Conservation (phyloP, 805 yeast species). For the Nakazawaea ernobii region DNA sequence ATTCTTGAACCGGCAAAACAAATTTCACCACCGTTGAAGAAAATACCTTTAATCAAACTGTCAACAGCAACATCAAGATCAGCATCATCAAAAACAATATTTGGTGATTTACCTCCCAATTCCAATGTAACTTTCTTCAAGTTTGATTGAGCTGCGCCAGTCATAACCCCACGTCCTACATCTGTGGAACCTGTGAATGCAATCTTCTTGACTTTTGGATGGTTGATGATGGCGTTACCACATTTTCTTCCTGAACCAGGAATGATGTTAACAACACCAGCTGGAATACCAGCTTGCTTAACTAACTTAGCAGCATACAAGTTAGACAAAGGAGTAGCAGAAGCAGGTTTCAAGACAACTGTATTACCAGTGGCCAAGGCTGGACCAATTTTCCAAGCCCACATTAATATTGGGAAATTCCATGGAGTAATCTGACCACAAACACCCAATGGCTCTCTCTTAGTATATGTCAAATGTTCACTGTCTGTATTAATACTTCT, state of each 20-base stretch:
- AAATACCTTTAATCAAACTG: slow-evolving; percentile 60
- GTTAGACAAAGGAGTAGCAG: slow-evolving; percentile 72
- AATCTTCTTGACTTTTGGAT: slow-evolving; percentile 65
- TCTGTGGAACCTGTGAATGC: slow-evolving; percentile 83
- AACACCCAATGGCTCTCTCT: slow-evolving; percentile 73
- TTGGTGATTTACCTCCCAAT: slow-evolving; percentile 81
- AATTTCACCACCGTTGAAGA: slow-evolving; percentile 77
- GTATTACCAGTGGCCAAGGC: slow-evolving; percentile 76
- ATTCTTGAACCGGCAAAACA: slow-evolving; percentile 82
- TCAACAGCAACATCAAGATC: slow-evolving; percentile 43
- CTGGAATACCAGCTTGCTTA: slow-evolving; percentile 66
- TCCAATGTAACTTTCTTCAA: slow-evolving; percentile 77
- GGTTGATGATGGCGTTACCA: slow-evolving; percentile 66
- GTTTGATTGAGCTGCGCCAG: slow-evolving; percentile 61
- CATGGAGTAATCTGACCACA: slow-evolving; percentile 84
- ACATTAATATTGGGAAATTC: slow-evolving; percentile 80
- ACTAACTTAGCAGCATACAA: slow-evolving; percentile 55
- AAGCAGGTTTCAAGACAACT: slow-evolving; percentile 68
- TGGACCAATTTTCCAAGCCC: slow-evolving; percentile 76
- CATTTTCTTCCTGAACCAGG: slow-evolving; percentile 72
- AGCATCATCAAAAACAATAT: slow-evolving; percentile 68
- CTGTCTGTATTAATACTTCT: slow-evolving; percentile 58
- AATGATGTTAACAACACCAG: slow-evolving; percentile 69
- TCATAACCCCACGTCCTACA: slow-evolving; percentile 67
- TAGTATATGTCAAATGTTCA: slow-evolving; percentile 58